Conservation (phyloP, 441 rosid species). For the Monsonia emarginata region DNA sequence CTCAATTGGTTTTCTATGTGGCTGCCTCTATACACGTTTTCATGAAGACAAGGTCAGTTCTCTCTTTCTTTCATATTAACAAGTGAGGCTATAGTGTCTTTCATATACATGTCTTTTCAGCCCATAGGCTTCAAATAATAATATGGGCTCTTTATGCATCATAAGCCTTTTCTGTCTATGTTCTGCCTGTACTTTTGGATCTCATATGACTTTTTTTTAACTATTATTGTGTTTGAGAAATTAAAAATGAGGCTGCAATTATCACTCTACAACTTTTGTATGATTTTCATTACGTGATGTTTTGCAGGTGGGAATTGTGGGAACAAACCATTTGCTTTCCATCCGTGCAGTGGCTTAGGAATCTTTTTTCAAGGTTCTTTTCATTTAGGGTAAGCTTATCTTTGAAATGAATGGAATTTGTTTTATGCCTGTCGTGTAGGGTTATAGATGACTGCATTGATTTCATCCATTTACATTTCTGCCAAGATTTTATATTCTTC, state of each 20-base stretch:
- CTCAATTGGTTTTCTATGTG: slow-evolving; percentile 60
- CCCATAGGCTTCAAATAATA: neutral
- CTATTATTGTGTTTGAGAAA: neutral
- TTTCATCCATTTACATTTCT: neutral
- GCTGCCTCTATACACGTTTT: slow-evolving; percentile 54
- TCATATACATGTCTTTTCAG: neutral
- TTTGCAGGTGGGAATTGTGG: slow-evolving; percentile 59
- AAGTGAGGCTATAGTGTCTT: slow-evolving; percentile 7
- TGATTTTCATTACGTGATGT: slow-evolving; percentile 15
- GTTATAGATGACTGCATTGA: neutral
- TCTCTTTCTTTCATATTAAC: slow-evolving; percentile 13
- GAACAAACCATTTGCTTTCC: slow-evolving; percentile 35
- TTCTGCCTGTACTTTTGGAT: slow-evolving; percentile 1
- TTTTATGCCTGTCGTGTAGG: neutral
- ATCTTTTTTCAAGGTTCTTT: slow-evolving; percentile 50
- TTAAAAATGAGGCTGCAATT: too few species aligned
- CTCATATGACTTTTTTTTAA: neutral
- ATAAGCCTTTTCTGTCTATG: neutral
- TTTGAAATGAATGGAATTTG: neutral
- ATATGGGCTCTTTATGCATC: neutral
- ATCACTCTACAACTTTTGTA: neutral
- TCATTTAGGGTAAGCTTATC: slow-evolving; percentile 48
- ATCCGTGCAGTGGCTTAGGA: slow-evolving; percentile 51
- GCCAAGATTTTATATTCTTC: slow-evolving; percentile 1
- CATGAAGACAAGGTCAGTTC: slow-evolving; percentile 56